phyloP scores from a whole-genome alignment of 345 rosid genomes.

The Carallia pectinifolia region DNA sequence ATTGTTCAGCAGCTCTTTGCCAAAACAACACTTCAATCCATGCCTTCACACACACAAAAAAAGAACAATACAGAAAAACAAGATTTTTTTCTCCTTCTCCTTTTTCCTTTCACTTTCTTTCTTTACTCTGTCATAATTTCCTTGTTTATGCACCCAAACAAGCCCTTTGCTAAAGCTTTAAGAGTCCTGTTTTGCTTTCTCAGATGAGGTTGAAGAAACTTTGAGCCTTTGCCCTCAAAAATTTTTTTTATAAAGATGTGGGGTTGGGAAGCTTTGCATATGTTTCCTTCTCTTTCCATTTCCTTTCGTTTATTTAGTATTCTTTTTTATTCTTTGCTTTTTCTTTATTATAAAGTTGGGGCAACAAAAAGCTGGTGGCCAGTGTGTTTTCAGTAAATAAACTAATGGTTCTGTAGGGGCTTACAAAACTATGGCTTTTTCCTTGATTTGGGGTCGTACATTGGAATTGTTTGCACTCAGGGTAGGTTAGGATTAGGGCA shows the following conservation, averaged over 20 bases:
- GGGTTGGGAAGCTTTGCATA: constrained; percentile 41
- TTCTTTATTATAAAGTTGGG: constrained; percentile 53
- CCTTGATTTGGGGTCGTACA: constrained; percentile 36
- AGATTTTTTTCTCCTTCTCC: neutral
- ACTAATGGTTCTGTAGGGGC: constrained; percentile 17
- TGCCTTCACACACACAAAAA: constrained; percentile 14
- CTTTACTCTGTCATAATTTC: constrained; percentile 39
- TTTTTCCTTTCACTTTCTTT: constrained; percentile 20
- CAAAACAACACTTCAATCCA: constrained; percentile 7
- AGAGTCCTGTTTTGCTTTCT: constrained; percentile 39
- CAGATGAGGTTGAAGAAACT: constrained; percentile 45
- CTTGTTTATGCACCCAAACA: constrained; percentile 47
- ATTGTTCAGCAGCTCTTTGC: constrained; percentile 6
- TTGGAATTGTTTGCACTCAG: constrained; percentile 27
- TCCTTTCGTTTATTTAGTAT: constrained; percentile 31
- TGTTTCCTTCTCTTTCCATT: constrained; percentile 22
- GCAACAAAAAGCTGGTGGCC: constrained; percentile 41
- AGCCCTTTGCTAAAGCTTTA: constrained; percentile 33
- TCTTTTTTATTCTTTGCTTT: constrained; percentile 38
- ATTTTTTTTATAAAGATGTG: constrained; percentile 22
- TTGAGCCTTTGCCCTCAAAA: constrained; percentile 31
- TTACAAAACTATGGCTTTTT: constrained; percentile 7
- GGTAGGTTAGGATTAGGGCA: constrained; percentile 14
- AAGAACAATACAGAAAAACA: constrained; percentile 1
- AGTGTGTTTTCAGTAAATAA: constrained; percentile 26